Percentiles rank a stretch among this genome's conserved stretches.
These are phyloP conservation scores for Cutaneotrichosporon mucoides DNA, from an alignment of 1,284 basidiomycete genomes.

Conservation along the genomic window DNA sequence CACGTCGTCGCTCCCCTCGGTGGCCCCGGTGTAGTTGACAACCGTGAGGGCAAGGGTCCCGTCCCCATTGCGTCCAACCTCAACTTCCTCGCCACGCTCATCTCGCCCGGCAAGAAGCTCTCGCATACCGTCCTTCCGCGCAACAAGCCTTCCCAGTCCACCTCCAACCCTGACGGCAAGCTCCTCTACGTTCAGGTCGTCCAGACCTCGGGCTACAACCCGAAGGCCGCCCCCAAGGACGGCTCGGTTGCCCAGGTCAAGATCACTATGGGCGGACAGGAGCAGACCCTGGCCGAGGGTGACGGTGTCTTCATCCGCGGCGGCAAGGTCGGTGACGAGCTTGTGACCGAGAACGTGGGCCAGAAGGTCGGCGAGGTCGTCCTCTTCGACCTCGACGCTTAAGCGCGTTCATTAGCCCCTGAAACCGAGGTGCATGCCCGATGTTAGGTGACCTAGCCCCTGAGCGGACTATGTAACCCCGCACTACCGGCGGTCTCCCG, in stretches of 20 bases:
- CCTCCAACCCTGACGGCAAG: slow-evolving; percentile 20
- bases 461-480: no score
- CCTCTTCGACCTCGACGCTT: slow-evolving; percentile 62
- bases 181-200: slow-evolving; percentile 53
- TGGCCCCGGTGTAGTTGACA: slow-evolving; percentile 54
- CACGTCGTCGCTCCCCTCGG: slow-evolving; percentile 66
- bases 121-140: slow-evolving; percentile 56
- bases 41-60: slow-evolving; percentile 65
- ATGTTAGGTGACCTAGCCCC: no score
- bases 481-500: no score
- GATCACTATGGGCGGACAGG: slow-evolving; percentile 44
- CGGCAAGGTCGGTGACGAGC: slow-evolving; percentile 53
- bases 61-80: slow-evolving; percentile 57
- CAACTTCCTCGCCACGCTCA: slow-evolving; percentile 58
- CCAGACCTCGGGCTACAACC: slow-evolving; percentile 71
- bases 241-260: slow-evolving; percentile 27
- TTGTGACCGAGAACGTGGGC: slow-evolving; percentile 57
- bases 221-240: slow-evolving; percentile 43
- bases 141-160: neutral
- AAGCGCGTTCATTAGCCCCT: no score
- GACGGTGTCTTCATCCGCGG: slow-evolving; percentile 67
- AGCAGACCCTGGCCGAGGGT: slow-evolving; percentile 57
- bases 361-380: slow-evolving; percentile 62
- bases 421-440: no score
- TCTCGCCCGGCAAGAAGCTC: slow-evolving; percentile 57